Percentiles rank a stretch among this genome's conserved stretches.
Conservation (phyloP, 345 rosid species). For the Citrus hindsii region DNA sequence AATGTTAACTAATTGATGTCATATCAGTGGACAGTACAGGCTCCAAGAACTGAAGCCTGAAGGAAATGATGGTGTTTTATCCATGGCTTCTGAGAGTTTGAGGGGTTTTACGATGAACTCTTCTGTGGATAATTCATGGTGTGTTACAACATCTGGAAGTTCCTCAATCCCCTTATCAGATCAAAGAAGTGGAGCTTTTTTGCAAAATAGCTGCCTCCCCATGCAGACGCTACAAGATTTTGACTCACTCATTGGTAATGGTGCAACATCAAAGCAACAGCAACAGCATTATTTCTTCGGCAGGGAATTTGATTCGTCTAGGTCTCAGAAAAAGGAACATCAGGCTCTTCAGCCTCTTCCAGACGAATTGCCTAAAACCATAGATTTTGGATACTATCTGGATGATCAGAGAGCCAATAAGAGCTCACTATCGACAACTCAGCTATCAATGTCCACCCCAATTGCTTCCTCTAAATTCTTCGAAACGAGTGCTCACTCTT, state of each 20-base stretch:
- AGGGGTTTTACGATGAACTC: slow-evolving; percentile 7
- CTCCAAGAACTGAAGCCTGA: slow-evolving; percentile 18
- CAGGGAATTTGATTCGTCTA: slow-evolving; percentile 15
- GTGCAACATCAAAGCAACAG: slow-evolving; percentile 17
- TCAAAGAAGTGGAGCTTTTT: slow-evolving; percentile 6
- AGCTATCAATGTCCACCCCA: slow-evolving; percentile 26
- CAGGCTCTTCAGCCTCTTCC: slow-evolving; percentile 23
- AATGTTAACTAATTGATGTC: neutral
- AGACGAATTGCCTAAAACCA: slow-evolving; percentile 25
- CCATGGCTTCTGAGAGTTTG: neutral
- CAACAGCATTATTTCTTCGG: slow-evolving; percentile 25
- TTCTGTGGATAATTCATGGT: slow-evolving; percentile 8
- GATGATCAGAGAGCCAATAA: slow-evolving; percentile 10
- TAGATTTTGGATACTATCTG: slow-evolving; percentile 13
- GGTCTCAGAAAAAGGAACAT: slow-evolving; percentile 15
- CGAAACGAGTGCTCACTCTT: neutral
- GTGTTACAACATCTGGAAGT: neutral
- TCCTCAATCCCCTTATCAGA: slow-evolving; percentile 9
- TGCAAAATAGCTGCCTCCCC: slow-evolving; percentile 9
- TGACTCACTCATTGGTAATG: slow-evolving; percentile 10
- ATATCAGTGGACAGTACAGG: slow-evolving; percentile 1
- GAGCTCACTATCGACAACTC: slow-evolving; percentile 14
- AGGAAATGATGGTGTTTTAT: slow-evolving; percentile 11
- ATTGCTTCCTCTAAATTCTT: slow-evolving; percentile 17
- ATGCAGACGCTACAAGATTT: slow-evolving; percentile 15